Evolutionary conservation across 1,284 basidiomycete species (phyloP).

Genomic region (Fomitopsis betulina): DNA sequence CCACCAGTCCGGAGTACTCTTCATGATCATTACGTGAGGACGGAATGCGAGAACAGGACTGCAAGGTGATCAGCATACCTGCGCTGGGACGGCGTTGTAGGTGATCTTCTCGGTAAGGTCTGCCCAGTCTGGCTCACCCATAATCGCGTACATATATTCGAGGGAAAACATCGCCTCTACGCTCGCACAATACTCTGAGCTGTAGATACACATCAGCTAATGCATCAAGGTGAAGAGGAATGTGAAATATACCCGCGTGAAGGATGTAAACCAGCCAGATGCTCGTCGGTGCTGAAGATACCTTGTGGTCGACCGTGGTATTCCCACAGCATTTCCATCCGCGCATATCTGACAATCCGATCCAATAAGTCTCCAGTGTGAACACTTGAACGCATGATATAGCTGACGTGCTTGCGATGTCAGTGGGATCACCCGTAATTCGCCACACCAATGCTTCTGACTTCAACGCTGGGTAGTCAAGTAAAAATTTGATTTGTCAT

Average conservation of each 20-base stretch:
- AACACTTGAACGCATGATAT: neutral
- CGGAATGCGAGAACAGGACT: neutral
- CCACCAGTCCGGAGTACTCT: constrained; percentile 45
- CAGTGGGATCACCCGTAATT: constrained; percentile 4
- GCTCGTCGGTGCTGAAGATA: constrained; percentile 56
- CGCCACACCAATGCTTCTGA: constrained; percentile 6
- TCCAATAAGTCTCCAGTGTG: neutral
- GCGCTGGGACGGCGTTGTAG: constrained; percentile 55
- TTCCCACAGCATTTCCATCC: constrained; percentile 45
- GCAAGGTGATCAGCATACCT: constrained; percentile 21
- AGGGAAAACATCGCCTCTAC: constrained; percentile 64
- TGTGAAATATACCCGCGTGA: constrained; percentile 38
- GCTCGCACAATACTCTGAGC: constrained; percentile 54
- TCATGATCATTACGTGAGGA: neutral
- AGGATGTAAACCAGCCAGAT: constrained; percentile 50
- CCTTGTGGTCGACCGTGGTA: constrained; percentile 60
- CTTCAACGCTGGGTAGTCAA: neutral
- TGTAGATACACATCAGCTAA: constrained; percentile 12
- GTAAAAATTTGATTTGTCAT: neutral
- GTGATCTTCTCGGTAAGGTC: constrained; percentile 40
- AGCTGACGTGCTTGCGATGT: constrained; percentile 5
- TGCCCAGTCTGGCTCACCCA: neutral
- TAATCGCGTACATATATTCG: neutral
- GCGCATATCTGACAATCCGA: neutral
- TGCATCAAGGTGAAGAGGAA: neutral